Evolutionary conservation across 345 rosid species (phyloP), one percentile per base, ranked within the genome.

Genomic region (Syzygium oleosum): DNA sequence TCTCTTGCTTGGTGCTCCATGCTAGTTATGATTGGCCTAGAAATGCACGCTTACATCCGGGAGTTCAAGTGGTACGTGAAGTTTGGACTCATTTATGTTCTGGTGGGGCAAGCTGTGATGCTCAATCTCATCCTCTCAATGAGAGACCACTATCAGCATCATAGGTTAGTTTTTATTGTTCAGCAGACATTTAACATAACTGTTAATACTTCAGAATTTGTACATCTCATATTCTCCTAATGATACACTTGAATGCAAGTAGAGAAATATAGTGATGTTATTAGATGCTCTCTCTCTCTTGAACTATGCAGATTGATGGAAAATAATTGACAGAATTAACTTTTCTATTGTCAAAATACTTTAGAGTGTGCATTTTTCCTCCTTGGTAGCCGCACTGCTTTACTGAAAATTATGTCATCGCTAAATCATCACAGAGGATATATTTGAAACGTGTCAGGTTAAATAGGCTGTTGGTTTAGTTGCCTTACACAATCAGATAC

Each of bases 51-150:
- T 87, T 98, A 98, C 87, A 91, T 95, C 87, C 88, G 87, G 31
- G 97, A 96, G 90, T 92, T 96, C 84, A 94, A 97, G 51, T 95
- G 98, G 99, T 95, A 94, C 90, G 95, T 98, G 51, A 91, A 95
- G 79, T 98, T 98, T 84, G 99, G 95, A 29, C 92, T 96, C 53
- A 83, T 95, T 78, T 97, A 96, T 90, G 96, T 94, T 90, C 91
- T 97, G 92, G 96, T 92, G 51, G 98, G 95, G 65, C 94, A 96
- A 91, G 95, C 94, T 88, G 99, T 95, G 87, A 91, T 96, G 88
- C 94, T 97, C 87, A 96, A 95, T 89, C 93, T 94, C 87, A 84
- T 95, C 84, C 91, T 95, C 29, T 90, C 94, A 49, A 89, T 94
- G 88, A 95, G 87, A 87, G 93, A 92, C 88, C 91, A 90, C 80